Conservation (phyloP, 495 filamentous ascomycete genomes). For the Glonium stellatum region DNA sequence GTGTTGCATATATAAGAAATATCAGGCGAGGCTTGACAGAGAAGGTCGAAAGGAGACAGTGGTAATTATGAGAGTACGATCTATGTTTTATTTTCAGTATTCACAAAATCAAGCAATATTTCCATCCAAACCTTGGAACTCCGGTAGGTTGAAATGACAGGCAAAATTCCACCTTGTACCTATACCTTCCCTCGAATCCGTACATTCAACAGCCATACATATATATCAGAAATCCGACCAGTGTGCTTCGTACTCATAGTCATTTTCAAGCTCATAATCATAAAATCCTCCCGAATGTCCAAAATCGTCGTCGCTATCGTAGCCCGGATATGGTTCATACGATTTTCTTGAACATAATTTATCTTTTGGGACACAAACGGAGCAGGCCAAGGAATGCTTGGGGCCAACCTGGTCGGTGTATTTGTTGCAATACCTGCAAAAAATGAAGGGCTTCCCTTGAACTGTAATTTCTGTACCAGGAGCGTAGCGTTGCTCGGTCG, state of each 20-base stretch:
- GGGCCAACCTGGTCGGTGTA: conserved; percentile 7
- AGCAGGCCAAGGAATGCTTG: background rate
- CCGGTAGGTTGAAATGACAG: too few species aligned
- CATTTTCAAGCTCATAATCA: background rate
- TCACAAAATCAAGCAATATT: too few species aligned
- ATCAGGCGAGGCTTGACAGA: too few species aligned
- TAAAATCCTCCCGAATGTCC: background rate
- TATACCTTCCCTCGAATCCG: too few species aligned
- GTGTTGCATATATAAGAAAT: background rate
- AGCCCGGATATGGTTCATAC: background rate
- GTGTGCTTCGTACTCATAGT: background rate
- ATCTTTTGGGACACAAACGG: too few species aligned
- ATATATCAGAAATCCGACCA: background rate
- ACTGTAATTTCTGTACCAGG: conserved; percentile 12
- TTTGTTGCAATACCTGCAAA: conserved; percentile 5
- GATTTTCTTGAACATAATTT: too few species aligned
- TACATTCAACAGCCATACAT: too few species aligned
- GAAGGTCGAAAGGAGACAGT: too few species aligned
- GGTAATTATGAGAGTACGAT: too few species aligned
- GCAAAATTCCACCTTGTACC: too few species aligned
- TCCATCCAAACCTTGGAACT: too few species aligned
- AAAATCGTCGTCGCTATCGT: background rate
- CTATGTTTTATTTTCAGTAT: too few species aligned
- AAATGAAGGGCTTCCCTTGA: conserved; percentile 4
- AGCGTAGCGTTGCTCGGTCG: conserved; percentile 2